Evolutionary conservation across 257 asterid species (phyloP).

Genomic region (Capsicum baccatum): DNA sequence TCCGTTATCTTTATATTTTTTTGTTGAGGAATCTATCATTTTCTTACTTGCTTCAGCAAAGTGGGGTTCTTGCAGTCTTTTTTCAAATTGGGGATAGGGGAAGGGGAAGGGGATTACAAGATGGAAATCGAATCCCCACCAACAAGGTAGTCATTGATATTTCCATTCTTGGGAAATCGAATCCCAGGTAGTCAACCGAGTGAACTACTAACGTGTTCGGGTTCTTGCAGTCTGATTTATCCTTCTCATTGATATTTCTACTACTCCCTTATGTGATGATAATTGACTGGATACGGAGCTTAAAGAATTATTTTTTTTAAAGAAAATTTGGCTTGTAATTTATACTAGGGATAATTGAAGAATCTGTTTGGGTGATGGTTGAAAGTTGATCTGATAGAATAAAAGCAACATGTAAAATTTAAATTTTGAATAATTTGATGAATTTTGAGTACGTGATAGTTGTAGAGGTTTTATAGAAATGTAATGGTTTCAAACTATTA

Average conservation of each 20-base stretch:
- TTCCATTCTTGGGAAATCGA: no score
- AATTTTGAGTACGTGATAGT: neutral
- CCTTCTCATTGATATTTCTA: neutral
- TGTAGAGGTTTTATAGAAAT: neutral
- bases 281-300: neutral
- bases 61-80: neutral
- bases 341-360: neutral
- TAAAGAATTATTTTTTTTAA: neutral
- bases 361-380: neutral
- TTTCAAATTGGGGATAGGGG: neutral
- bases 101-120: no score
- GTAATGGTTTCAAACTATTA: neutral
- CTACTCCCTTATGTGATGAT: conserved; percentile 4
- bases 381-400: neutral
- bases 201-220: neutral
- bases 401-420: neutral
- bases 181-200: no score
- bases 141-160: no score
- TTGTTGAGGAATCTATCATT: neutral
- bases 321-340: neutral
- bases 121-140: no score
- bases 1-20: neutral
- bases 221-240: neutral
- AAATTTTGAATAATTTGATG: neutral
- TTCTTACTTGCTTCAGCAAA: neutral